Evolutionary conservation across 1,284 basidiomycete species (phyloP), one percentile per base, ranked within the genome.

Genomic region (Malassezia slooffiae): DNA sequence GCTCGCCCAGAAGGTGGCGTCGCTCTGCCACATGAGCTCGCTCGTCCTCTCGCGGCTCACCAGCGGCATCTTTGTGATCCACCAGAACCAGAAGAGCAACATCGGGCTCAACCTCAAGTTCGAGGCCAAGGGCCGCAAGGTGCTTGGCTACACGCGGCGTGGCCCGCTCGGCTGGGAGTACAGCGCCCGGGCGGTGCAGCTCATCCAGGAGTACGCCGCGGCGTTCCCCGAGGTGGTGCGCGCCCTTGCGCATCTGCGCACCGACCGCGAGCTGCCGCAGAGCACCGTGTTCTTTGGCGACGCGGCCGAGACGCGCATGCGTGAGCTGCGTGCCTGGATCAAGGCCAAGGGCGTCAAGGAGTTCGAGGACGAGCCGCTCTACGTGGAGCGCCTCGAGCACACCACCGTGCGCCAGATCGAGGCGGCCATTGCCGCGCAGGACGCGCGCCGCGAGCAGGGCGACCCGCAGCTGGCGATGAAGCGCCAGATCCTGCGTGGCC

Each of bases 101-200:
- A 75, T 97, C 23, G 93, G 93, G 4, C 76, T 97, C 17, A 85
- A 85, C 63, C 77, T 97, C 59, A 97, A 99, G 71, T 97, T 96
- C 52, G 93, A 97, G 68, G 85, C 80, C 17, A 95, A 93, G 72
- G 79, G 81, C n/a, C 72, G 90, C 60, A 99, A 97, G 72, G 93
- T 99, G 2, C 77, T 96, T 27, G 86, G 87, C 48, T 96, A 93
- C 70, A 84, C 89, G 20, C 77, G 80, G 55, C 91, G 93, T 72
- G 79, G 81, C 22, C 81, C 80, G 13, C 74, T 79, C 13, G 77
- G 80, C 32, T 99, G 93, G 93, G 91, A 97, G 70, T 97, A 83
- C 67, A 93, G 86, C 55, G 79, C 88, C 54, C 83, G 82, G 66
- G 81, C 90, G 0, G 73, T 90, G 27, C 76, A 82, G 29, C 76